phyloP scores from a whole-genome alignment of 2,329 filamentous ascomycete species.

The Orbilia ellipsospora region DNA sequence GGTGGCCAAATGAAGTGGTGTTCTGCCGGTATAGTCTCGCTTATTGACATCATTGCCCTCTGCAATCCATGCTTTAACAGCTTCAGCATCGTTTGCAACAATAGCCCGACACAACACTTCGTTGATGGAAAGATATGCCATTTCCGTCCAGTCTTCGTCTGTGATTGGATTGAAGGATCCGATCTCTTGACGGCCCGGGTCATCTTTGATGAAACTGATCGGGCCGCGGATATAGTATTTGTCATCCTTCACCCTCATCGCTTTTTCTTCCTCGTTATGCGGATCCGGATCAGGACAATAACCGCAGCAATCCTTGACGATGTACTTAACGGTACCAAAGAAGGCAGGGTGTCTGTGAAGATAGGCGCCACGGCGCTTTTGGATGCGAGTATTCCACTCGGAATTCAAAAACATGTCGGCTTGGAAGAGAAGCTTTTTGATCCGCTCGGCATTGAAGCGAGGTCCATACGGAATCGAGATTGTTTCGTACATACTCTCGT shows the following conservation, averaged over 20 bases:
- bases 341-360: slow-evolving; percentile 83
- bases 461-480: slow-evolving; percentile 74
- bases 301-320: slow-evolving; percentile 83
- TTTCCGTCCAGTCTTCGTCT: slow-evolving; percentile 64
- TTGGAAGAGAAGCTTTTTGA: slow-evolving; percentile 83
- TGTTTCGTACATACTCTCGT: slow-evolving; percentile 82
- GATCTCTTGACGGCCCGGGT: slow-evolving; percentile 80
- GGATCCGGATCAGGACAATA: slow-evolving; percentile 74
- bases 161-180: slow-evolving; percentile 63
- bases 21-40: slow-evolving; percentile 79
- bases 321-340: slow-evolving; percentile 78
- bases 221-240: slow-evolving; percentile 76
- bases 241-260: slow-evolving; percentile 75
- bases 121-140: slow-evolving; percentile 87
- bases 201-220: slow-evolving; percentile 76
- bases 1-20: slow-evolving; percentile 80
- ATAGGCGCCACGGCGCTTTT: slow-evolving; percentile 68
- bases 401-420: slow-evolving; percentile 88
- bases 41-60: slow-evolving; percentile 76
- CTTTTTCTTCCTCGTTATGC: slow-evolving; percentile 74
- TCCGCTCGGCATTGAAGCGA: slow-evolving; percentile 72
- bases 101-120: slow-evolving; percentile 82
- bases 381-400: slow-evolving; percentile 77
- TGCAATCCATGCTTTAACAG: slow-evolving; percentile 75
- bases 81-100: slow-evolving; percentile 76